Base-by-base conservation (phyloP, 2,329 filamentous ascomycete genomes). In the Fusarium chaquense region DNA sequence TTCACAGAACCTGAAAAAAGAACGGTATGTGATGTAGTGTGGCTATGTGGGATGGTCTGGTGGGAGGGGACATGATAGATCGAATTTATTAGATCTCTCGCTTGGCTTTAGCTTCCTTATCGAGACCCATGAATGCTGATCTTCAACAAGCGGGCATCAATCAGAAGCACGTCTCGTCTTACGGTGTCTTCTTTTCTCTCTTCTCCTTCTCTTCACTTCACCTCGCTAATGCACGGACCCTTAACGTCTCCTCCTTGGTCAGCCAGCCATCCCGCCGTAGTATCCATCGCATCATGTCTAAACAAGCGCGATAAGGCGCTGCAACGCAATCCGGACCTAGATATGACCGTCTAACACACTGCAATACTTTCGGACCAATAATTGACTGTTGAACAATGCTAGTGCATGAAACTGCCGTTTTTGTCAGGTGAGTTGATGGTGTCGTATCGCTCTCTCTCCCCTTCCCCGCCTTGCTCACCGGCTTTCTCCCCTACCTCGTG, bases 401-500 rank as follows among this genome's bases (percentile, higher is more conserved):
- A 64, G 36, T 49, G 43, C 50, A 49, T 64, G 12, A 40, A 58
- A 56, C 32, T 35, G 50, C 40, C 40, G 33, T 32, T 43, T 30
- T 30, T 36, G 10, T 43, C 47, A 26, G 22, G 40, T 47, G 10
- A 24, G 16, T 18, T 30, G 43, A 26, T 38, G 46, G 22, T 24
- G 41, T 30, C 28, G 28, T 30, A 40, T 44, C 26, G 38, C 24
- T n/a, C 32, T 35, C 24, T n/a, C 26, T 35, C 24, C 60, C 49
- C 56, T 35, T n/a, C 60, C 58, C 58, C 59, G 32, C 59, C 59
- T 62, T 33, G 7, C 60, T 63, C 61, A 58, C 50, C 61, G 50
- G 60, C 46, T 20, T 16, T 43, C 22, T 33, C 52, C 13, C 22
- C 32, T 49, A 40, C 24, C 24, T 26, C 24, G 26, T 63, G 12